Percentiles rank a stretch among this genome's conserved stretches.
These are phyloP conservation scores for Allantophomopsis cytisporea DNA, from an alignment of 2,329 filamentous ascomycete genomes.

Conservation along the genomic window DNA sequence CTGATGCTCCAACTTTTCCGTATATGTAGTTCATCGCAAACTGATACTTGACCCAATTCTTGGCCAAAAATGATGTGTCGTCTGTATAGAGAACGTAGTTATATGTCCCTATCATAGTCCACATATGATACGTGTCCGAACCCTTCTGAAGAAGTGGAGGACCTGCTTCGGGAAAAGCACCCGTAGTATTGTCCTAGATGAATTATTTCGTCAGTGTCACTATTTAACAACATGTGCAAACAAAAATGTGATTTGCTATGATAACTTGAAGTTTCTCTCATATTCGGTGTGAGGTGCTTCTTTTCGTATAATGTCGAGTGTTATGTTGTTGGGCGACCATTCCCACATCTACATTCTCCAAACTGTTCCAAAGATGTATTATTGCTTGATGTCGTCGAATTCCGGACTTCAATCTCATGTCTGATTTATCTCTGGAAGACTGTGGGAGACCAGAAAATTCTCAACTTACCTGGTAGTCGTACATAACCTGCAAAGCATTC, in stretches of 20 bases:
- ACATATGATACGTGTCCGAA: constrained; percentile 20
- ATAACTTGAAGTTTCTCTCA: no score
- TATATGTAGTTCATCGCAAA: constrained; percentile 30
- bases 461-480: constrained; percentile 18
- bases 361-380: no score
- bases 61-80: constrained; percentile 24
- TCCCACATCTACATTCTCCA: no score
- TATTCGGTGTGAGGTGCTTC: no score
- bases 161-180: constrained; percentile 11
- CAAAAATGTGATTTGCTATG: no score
- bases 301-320: no score
- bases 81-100: constrained; percentile 34
- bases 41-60: constrained; percentile 30
- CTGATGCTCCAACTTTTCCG: constrained; percentile 22
- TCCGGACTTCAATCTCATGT: no score
- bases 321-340: no score
- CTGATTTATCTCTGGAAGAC: no score
- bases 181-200: constrained; percentile 10
- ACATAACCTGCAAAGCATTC: constrained; percentile 29
- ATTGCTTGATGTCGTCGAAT: no score
- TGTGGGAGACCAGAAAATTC: neutral
- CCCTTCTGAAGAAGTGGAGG: constrained; percentile 10
- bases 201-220: no score
- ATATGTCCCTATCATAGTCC: constrained; percentile 35
- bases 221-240: no score